Base-by-base conservation (phyloP, 768 basidiomycete genomes). In the Gyrodon lividus region DNA sequence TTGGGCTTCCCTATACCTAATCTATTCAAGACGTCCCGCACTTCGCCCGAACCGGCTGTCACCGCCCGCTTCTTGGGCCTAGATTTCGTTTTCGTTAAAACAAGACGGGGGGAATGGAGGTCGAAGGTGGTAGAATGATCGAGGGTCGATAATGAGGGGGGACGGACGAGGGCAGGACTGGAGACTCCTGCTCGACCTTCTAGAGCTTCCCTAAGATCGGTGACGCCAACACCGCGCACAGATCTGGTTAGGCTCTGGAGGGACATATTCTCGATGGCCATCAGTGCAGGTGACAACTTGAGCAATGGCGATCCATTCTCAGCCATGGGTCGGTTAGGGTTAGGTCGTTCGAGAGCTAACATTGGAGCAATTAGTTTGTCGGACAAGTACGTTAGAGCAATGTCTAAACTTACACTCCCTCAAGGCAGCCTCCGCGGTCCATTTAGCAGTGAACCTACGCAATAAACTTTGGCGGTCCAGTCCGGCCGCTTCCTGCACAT, bases 191-290 rank as follows among this genome's bases (percentile, higher is more conserved):
- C 83, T 35, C 90, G 82, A 19, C 91, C 91, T 72, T 92, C 90
- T 4, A 97, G 72, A 4, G 94, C 94, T 59, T 94, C 92, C 47
- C 92, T 78, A 28, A 97, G 76, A 64, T 95, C 92, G 1, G 82
- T 84, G 20, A 96, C 92, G 20, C 93, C 94, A 14, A 96, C 84
- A 0, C 87, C 86, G 52, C 87, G 80, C 3, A 82, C 81, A 4
- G 89, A 88, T 50, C 89, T 80, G 17, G 87, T 80, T 50, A 96
- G 71, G 62, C 90, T 92, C 64, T 90, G 89, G 50, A 92, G 75
- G 6, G 94, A 96, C 30, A 91, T 75, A 66, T 96, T 96, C 60
- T 94, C 89, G 46, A 90, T 89, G 58, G 89, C 86, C 90, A 94
- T 96, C 55, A 96, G 73, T 14, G 87, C 84, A 30, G 90, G 90